phyloP scores from a whole-genome alignment of 176 grass and related monocot genomes.

The Oryza longistaminata region DNA sequence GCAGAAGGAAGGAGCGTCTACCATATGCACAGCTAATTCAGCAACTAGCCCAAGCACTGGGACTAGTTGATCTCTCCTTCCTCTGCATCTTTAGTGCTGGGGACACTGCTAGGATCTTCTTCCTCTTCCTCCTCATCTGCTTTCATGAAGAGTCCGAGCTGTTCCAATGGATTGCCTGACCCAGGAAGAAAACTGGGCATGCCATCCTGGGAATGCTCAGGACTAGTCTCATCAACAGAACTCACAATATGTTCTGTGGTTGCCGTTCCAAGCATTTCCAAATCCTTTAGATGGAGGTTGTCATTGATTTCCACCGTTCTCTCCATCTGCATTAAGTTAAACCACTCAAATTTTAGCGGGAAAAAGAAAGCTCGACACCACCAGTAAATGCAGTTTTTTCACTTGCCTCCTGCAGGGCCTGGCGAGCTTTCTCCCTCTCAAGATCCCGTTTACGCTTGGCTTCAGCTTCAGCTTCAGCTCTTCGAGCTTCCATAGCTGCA shows the following conservation, averaged over 20 bases:
- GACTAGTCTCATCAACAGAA: slow-evolving; percentile 78
- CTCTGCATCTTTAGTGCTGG: slow-evolving; percentile 48
- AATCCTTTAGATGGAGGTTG: slow-evolving; percentile 61
- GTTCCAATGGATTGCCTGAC: slow-evolving; percentile 65
- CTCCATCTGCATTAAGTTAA: slow-evolving; percentile 65
- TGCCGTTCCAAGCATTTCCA: slow-evolving; percentile 81
- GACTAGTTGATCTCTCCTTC: slow-evolving; percentile 67
- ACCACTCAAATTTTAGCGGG: slow-evolving; percentile 10
- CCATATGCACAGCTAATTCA: slow-evolving; percentile 2
- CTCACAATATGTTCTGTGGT: slow-evolving; percentile 63
- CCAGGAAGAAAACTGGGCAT: slow-evolving; percentile 65
- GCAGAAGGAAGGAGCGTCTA: background rate
- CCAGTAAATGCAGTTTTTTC: background rate
- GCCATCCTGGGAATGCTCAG: slow-evolving; percentile 64
- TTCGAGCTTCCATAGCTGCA: slow-evolving; percentile 85
- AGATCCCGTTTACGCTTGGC: slow-evolving; percentile 79
- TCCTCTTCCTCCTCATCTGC: slow-evolving; percentile 89
- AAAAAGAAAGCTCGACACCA: background rate
- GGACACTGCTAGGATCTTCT: slow-evolving; percentile 53
- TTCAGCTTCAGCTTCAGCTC: slow-evolving; percentile 81
- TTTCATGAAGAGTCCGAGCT: slow-evolving; percentile 94
- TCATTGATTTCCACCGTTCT: slow-evolving; percentile 91
- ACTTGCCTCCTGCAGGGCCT: slow-evolving; percentile 81
- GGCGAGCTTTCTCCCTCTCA: slow-evolving; percentile 84
- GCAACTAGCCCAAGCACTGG: background rate